These are phyloP conservation scores for Alternaria gansuensis DNA, from an alignment of 2,329 filamentous ascomycete genomes.

Conservation along the genomic window DNA sequence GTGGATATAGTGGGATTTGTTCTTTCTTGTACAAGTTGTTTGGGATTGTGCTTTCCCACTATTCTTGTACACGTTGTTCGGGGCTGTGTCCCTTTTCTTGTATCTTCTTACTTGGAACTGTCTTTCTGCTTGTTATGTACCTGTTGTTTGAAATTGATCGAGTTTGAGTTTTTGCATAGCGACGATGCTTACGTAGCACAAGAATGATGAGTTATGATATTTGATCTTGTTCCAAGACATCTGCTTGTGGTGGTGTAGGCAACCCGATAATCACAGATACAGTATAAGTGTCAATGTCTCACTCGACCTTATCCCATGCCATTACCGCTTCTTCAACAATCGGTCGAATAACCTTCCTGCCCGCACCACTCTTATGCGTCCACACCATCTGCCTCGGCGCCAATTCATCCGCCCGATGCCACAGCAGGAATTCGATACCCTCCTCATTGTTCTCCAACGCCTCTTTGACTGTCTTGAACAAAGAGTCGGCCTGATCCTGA, in stretches of 20 bases:
- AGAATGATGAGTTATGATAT: constrained; percentile 14
- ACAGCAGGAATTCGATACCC: constrained; percentile 54
- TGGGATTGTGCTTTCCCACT: too few relatives aligned
- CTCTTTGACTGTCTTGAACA: constrained; percentile 54
- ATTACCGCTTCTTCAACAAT: constrained; percentile 58
- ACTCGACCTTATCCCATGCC: constrained; percentile 45
- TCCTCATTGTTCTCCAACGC: constrained; percentile 55
- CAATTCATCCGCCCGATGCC: constrained; percentile 56
- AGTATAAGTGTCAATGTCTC: background rate
- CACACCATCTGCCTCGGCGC: constrained; percentile 59
- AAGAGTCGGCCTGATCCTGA: constrained; percentile 54
- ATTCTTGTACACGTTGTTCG: constrained; percentile 4
- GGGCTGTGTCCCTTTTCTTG: background rate
- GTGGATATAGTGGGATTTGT: background rate
- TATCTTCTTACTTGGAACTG: background rate
- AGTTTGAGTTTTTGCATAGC: constrained; percentile 8
- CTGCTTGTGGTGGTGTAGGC: background rate
- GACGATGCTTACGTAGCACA: constrained; percentile 5
- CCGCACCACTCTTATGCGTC: constrained; percentile 54
- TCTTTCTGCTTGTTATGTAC: background rate
- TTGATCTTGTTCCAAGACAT: background rate
- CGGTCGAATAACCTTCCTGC: constrained; percentile 57
- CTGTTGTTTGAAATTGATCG: background rate
- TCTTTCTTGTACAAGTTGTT: constrained; percentile 5
- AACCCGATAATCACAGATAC: background rate